Conservation (phyloP, 2,329 filamentous ascomycete genomes). For the Scedosporium minutisporum region DNA sequence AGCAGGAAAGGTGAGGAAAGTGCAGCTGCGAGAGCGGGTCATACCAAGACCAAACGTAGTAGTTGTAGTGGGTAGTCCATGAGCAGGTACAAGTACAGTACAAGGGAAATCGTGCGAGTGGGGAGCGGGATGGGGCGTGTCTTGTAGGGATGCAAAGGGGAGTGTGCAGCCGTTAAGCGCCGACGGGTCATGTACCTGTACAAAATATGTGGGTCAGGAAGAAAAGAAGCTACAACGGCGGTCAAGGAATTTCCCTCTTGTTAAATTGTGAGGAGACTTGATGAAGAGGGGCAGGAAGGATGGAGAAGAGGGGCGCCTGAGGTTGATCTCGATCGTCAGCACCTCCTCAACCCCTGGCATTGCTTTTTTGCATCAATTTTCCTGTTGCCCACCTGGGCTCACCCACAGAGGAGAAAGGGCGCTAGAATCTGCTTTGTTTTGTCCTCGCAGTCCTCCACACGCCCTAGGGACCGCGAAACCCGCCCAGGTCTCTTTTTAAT, state of each 20-base stretch:
- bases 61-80: no score
- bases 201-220: not conserved
- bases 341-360: not conserved
- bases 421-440: not conserved
- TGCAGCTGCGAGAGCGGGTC: not conserved
- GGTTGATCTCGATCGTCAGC: not conserved
- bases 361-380: not conserved
- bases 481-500: no score
- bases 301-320: not conserved
- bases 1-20: not conserved
- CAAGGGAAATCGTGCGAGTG: not conserved
- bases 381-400: not conserved
- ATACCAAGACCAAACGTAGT: not conserved
- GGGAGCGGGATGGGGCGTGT: not conserved
- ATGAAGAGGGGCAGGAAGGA: not conserved
- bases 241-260: not conserved
- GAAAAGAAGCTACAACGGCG: conserved; percentile 1
- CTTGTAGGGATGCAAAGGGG: not conserved
- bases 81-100: not conserved
- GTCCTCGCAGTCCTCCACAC: not conserved
- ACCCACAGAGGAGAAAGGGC: not conserved
- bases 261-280: not conserved
- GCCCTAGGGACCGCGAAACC: not conserved
- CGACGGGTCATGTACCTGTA: not conserved
- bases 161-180: not conserved